Evolutionary conservation across 1,284 basidiomycete genomes (phyloP).

Genomic region (Leccinum griseonigrum): DNA sequence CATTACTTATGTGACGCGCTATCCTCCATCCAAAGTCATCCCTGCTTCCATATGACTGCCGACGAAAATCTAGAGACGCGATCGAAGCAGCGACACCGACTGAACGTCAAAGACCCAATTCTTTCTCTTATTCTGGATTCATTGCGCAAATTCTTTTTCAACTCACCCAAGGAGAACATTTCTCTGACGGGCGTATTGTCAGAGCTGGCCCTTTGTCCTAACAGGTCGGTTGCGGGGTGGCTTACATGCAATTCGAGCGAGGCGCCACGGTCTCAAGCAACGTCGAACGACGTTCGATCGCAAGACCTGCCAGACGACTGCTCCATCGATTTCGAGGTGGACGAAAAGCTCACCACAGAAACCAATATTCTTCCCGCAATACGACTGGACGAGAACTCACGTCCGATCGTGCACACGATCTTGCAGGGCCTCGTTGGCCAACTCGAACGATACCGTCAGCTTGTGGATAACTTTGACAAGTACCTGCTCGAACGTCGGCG

Average conservation of each 20-base stretch:
- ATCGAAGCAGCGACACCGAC: slow-evolving; percentile 58
- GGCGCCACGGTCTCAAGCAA: slow-evolving; percentile 18
- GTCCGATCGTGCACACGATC: slow-evolving; percentile 77
- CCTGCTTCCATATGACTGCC: slow-evolving; percentile 48
- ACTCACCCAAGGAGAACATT: slow-evolving; percentile 85
- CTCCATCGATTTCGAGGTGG: slow-evolving; percentile 73
- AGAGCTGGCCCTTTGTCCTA: slow-evolving; percentile 77
- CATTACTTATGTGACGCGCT: slow-evolving; percentile 84
- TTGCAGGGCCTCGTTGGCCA: slow-evolving; percentile 77
- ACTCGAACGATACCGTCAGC: slow-evolving; percentile 73
- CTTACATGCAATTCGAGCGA: slow-evolving; percentile 63
- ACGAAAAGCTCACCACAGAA: slow-evolving; percentile 61
- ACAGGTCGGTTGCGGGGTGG: slow-evolving; percentile 88
- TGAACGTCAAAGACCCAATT: slow-evolving; percentile 80
- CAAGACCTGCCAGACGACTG: slow-evolving; percentile 63
- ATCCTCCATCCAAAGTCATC: slow-evolving; percentile 62
- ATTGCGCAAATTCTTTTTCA: slow-evolving; percentile 78
- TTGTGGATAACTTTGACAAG: slow-evolving; percentile 80
- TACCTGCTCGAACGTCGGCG: slow-evolving; percentile 84
- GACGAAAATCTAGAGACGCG: slow-evolving; percentile 38
- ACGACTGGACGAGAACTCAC: slow-evolving; percentile 64
- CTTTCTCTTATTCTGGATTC: slow-evolving; percentile 70
- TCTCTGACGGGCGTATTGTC: slow-evolving; percentile 82
- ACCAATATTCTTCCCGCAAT: slow-evolving; percentile 59
- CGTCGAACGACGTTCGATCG: slow-evolving; percentile 17